A percentile compares a stretch with the other conserved stretches of the same genome.
phyloP scores from a whole-genome alignment of 805 yeast species.

The Ogataea zsoltii region DNA sequence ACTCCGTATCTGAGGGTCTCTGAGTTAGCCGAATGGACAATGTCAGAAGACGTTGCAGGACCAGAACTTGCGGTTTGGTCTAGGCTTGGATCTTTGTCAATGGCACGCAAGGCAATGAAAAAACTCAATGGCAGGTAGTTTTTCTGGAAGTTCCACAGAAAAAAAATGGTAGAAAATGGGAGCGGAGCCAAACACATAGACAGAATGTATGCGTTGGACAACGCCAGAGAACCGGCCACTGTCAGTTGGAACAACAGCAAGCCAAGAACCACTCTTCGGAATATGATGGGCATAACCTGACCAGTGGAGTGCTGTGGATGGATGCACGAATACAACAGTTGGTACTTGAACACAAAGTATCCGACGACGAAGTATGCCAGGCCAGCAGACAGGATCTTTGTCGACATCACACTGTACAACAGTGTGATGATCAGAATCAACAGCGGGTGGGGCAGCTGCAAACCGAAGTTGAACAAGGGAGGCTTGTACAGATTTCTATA shows the following conservation, averaged over 20 bases:
- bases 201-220: slow-evolving; percentile 74
- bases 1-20: slow-evolving; percentile 4
- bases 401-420: slow-evolving; percentile 85
- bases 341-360: slow-evolving; percentile 87
- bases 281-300: slow-evolving; percentile 90
- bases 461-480: slow-evolving; percentile 88
- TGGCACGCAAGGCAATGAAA: slow-evolving; percentile 85
- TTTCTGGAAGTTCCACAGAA: slow-evolving; percentile 78
- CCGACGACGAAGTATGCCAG: slow-evolving; percentile 81
- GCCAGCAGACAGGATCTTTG: slow-evolving; percentile 84
- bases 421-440: slow-evolving; percentile 81
- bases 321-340: slow-evolving; percentile 82
- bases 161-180: slow-evolving; percentile 65
- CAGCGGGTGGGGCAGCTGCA: slow-evolving; percentile 89
- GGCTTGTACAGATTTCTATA: slow-evolving; percentile 76
- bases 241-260: slow-evolving; percentile 82
- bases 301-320: slow-evolving; percentile 98
- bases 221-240: slow-evolving; percentile 83
- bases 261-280: slow-evolving; percentile 80
- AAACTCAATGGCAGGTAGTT: slow-evolving; percentile 77
- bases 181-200: slow-evolving; percentile 75
- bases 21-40: not conserved
- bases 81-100: slow-evolving; percentile 29
- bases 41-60: not conserved
- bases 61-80: slow-evolving; percentile 1